Evolutionary conservation across 148 eudicot genomes (phyloP).

Genomic region (Drosera capensis): DNA sequence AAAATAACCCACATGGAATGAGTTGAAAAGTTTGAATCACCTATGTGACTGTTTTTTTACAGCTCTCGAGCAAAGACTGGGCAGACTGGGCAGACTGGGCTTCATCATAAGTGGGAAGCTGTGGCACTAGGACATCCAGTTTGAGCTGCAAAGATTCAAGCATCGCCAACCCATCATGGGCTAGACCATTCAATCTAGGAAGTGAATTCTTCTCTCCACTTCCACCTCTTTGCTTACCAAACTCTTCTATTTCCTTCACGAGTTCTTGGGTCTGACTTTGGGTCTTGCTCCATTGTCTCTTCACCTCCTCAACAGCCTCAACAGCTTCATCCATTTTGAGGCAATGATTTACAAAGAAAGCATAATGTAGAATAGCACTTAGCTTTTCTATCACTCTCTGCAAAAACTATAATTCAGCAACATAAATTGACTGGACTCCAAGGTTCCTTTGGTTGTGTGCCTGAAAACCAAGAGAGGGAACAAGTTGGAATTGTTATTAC

Average conservation of each 20-base stretch:
- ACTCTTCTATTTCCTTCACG: conserved; percentile 57
- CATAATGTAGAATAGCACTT: not conserved
- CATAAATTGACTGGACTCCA: not conserved
- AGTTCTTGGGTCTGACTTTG: conserved; percentile 28
- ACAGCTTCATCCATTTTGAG: conserved; percentile 54
- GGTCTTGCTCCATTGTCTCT: conserved; percentile 61
- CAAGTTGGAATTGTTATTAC: too few relatives aligned
- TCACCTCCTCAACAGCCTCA: conserved; percentile 57
- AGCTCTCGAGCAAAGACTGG: conserved; percentile 44
- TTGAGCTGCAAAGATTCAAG: conserved; percentile 56
- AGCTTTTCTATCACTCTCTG: not conserved
- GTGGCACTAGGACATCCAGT: conserved; percentile 79
- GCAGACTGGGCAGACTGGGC: conserved; percentile 48
- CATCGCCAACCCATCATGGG: conserved; percentile 58
- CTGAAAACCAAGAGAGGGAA: not conserved
- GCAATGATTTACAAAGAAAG: not conserved
- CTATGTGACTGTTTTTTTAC: conserved; percentile 63
- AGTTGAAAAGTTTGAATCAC: conserved; percentile 12
- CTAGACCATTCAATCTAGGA: conserved; percentile 71
- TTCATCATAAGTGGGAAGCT: conserved; percentile 48
- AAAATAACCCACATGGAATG: too few relatives aligned
- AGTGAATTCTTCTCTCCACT: conserved; percentile 39
- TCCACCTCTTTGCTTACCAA: conserved; percentile 28
- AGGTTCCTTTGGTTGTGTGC: not conserved
- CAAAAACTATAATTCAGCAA: too few relatives aligned